Conservation (phyloP, 176 grass and related monocot species). For the Oryza longistaminata region DNA sequence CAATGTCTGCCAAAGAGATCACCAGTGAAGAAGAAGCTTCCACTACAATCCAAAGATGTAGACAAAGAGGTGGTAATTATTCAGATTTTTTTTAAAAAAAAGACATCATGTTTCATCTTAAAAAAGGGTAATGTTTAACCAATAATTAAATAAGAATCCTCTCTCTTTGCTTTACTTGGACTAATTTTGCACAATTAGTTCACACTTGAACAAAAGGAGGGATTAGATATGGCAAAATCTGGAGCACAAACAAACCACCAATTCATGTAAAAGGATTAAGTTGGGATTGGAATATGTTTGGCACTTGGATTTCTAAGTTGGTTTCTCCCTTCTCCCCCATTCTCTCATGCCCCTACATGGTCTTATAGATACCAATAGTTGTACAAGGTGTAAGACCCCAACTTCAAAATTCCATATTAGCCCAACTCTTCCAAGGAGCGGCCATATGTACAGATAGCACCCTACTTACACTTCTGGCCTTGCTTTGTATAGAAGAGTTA, state of each 20-base stretch:
- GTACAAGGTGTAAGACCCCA: too few relatives aligned
- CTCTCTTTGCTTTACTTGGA: constrained; percentile 33
- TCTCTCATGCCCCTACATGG: too few relatives aligned
- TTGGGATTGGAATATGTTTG: too few relatives aligned
- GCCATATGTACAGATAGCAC: too few relatives aligned
- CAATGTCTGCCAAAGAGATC: constrained; percentile 10
- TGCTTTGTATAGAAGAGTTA: too few relatives aligned
- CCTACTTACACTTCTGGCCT: too few relatives aligned
- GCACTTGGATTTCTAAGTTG: too few relatives aligned
- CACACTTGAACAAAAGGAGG: constrained; percentile 32
- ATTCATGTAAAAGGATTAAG: neutral
- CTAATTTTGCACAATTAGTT: constrained; percentile 41
- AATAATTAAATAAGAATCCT: constrained; percentile 18
- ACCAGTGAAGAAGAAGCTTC: neutral
- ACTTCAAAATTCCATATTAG: too few relatives aligned
- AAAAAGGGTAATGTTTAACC: neutral
- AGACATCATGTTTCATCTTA: neutral
- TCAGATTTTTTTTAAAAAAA: neutral
- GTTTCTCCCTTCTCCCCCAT: too few relatives aligned
- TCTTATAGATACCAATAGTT: too few relatives aligned
- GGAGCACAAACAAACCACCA: neutral
- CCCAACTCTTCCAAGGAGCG: too few relatives aligned
- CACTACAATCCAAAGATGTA: neutral
- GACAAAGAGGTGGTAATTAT: constrained; percentile 28
- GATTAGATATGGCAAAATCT: neutral